phyloP scores from a whole-genome alignment of 1,284 basidiomycete genomes.

The Sporisorium exsertum region DNA sequence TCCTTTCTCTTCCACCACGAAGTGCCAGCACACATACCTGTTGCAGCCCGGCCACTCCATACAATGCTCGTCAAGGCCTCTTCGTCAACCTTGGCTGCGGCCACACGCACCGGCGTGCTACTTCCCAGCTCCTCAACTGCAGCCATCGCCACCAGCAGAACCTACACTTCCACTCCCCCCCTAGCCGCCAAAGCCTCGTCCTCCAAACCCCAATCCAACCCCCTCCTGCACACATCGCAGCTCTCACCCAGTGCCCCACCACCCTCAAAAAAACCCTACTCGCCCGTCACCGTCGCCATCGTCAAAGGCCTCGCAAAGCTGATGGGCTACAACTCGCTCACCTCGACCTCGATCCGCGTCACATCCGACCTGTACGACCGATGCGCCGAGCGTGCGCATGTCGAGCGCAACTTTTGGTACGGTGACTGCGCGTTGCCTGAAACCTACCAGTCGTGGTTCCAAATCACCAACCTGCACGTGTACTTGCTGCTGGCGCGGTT shows the following conservation, averaged over 20 bases:
- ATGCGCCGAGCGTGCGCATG: slow-evolving; percentile 71
- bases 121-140: slow-evolving; percentile 14
- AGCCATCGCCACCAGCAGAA: slow-evolving; percentile 5
- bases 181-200: background rate
- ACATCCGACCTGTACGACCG: slow-evolving; percentile 73
- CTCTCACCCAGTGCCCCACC: slow-evolving; percentile 59
- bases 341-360: slow-evolving; percentile 73
- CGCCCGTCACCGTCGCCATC: slow-evolving; percentile 56
- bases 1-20: background rate
- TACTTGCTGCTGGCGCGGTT: slow-evolving; percentile 90
- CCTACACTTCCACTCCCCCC: slow-evolving; percentile 16
- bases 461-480: slow-evolving; percentile 90
- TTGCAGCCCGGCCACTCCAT: background rate
- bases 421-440: slow-evolving; percentile 84
- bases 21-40: no score
- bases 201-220: slow-evolving; percentile 10
- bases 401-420: slow-evolving; percentile 66
- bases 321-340: slow-evolving; percentile 73
- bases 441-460: slow-evolving; percentile 98
- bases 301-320: slow-evolving; percentile 70
- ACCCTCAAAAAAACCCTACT: slow-evolving; percentile 48
- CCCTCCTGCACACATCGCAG: slow-evolving; percentile 45
- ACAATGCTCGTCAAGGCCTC: slow-evolving; percentile 34
- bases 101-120: slow-evolving; percentile 21
- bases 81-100: slow-evolving; percentile 20